Conservation (phyloP, 768 basidiomycete species). For the Boletus sp. region DNA sequence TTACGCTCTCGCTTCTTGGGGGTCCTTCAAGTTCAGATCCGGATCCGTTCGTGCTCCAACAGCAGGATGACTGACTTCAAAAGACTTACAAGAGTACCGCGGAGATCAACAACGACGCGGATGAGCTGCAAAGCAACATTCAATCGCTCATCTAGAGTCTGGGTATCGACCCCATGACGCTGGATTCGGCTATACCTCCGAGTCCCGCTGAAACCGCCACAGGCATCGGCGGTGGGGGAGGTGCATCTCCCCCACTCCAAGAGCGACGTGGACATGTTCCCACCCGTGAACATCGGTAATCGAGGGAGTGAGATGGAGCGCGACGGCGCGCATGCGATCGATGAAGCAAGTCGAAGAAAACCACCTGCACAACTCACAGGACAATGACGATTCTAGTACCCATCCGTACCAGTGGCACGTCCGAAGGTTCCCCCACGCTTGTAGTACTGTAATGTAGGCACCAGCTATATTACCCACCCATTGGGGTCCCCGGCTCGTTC, state of each 20-base stretch:
- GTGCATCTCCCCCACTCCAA: neutral
- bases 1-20: conserved; percentile 25
- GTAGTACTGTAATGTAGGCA: too few relatives aligned
- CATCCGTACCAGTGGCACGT: too few relatives aligned
- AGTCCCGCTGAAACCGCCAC: conserved; percentile 7
- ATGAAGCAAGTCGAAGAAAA: too few relatives aligned
- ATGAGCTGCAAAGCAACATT: conserved; percentile 64
- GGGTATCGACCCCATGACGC: conserved; percentile 53
- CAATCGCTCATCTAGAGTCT: conserved; percentile 70
- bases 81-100: conserved; percentile 57
- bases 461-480: too few relatives aligned
- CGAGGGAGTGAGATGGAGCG: too few relatives aligned
- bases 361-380: too few relatives aligned
- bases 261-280: conserved; percentile 21
- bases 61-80: conserved; percentile 45
- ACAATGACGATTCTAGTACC: too few relatives aligned
- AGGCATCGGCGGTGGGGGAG: conserved; percentile 12
- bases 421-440: too few relatives aligned
- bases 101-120: conserved; percentile 73
- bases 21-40: conserved; percentile 28
- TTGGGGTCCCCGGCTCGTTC: too few relatives aligned
- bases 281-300: conserved; percentile 6
- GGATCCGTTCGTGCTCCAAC: conserved; percentile 34
- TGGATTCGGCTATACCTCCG: conserved; percentile 12
- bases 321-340: too few relatives aligned